These are phyloP conservation scores for Terfezia boudieri DNA, from an alignment of 495 filamentous ascomycete genomes.

Conservation along the genomic window DNA sequence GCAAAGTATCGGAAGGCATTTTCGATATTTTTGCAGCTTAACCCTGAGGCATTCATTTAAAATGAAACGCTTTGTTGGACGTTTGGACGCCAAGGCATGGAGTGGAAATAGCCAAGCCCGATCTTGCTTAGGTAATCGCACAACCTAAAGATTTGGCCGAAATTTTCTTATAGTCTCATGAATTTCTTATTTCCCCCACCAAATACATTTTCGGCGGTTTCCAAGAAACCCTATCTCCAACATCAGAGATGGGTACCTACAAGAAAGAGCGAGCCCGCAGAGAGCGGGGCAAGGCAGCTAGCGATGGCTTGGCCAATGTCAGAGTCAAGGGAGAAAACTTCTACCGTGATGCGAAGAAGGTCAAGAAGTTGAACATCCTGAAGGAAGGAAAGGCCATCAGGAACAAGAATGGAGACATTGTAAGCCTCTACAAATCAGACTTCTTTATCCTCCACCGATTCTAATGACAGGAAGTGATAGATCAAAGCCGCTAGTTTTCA, in stretches of 20 bases:
- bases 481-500: constrained; percentile 72
- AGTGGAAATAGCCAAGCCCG: too few relatives aligned
- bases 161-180: too few relatives aligned
- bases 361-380: constrained; percentile 65
- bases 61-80: too few relatives aligned
- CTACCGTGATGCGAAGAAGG: constrained; percentile 72
- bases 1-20: too few relatives aligned
- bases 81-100: too few relatives aligned
- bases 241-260: constrained; percentile 57
- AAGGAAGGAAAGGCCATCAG: constrained; percentile 59
- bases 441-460: neutral
- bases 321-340: constrained; percentile 91
- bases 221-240: neutral
- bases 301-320: constrained; percentile 81
- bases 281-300: constrained; percentile 42
- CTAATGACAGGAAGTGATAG: constrained; percentile 17
- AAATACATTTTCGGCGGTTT: neutral
- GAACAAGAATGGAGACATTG: constrained; percentile 41
- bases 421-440: neutral
- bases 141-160: too few relatives aligned
- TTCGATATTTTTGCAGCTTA: too few relatives aligned
- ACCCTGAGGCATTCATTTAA: too few relatives aligned
- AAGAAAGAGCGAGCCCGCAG: constrained; percentile 82
- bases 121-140: too few relatives aligned
- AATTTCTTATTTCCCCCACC: too few relatives aligned